Evolutionary conservation across 106 monocot genomes (phyloP).

Genomic region (Amphibolis antarctica): DNA sequence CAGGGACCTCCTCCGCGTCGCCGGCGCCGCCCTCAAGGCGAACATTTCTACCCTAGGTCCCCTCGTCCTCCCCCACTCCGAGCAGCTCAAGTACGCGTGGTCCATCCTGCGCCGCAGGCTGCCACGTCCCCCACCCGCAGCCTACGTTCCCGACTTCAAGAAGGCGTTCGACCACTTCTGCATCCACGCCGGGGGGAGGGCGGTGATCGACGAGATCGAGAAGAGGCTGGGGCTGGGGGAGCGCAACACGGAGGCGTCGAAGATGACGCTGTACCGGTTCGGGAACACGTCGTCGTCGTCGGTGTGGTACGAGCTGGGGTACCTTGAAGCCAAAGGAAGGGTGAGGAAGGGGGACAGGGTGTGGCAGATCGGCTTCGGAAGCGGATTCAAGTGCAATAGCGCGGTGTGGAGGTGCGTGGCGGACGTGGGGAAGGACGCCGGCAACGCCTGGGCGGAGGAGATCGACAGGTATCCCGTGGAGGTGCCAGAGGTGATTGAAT

Average conservation of each 20-base stretch:
- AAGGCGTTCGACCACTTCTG: constrained; percentile 86
- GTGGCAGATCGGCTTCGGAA: constrained; percentile 37
- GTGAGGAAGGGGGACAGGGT: constrained; percentile 21
- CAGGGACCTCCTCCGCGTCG: not conserved
- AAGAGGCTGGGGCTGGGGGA: constrained; percentile 4
- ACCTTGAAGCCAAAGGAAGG: constrained; percentile 15
- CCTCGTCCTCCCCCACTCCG: constrained; percentile 3
- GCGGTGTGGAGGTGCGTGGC: constrained; percentile 18
- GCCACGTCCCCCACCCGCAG: not conserved
- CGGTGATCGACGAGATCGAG: constrained; percentile 23
- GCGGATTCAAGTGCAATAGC: constrained; percentile 46
- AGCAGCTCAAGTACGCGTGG: constrained; percentile 1
- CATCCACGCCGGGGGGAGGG: constrained; percentile 59
- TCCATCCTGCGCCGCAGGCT: not conserved
- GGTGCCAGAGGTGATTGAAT: constrained; percentile 8
- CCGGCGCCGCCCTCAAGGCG: not conserved
- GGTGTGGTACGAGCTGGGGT: constrained; percentile 15
- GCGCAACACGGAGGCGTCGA: constrained; percentile 10
- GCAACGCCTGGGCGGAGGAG: constrained; percentile 1
- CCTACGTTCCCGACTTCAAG: constrained; percentile 62
- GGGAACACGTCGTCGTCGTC: constrained; percentile 13
- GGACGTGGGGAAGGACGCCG: not conserved
- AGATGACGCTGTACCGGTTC: constrained; percentile 20
- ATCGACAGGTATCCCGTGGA: constrained; percentile 10
- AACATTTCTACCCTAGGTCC: not conserved